Evolutionary conservation across 164 flowering plant genomes (phyloP).

Genomic region (Euptelea pleiosperma): DNA sequence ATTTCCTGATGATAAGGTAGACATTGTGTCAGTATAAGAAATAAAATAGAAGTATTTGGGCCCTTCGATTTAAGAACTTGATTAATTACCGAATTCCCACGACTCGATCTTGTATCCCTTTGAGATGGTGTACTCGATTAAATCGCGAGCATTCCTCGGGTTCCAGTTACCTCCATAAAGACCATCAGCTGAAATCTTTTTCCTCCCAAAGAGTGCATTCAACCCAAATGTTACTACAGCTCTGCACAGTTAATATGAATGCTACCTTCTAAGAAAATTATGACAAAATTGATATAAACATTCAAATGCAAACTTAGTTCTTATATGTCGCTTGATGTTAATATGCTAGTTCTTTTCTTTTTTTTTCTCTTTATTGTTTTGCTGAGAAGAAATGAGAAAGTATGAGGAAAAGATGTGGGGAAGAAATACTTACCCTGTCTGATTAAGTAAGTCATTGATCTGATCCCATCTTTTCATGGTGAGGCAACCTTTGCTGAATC

Average conservation of each 20-base stretch:
- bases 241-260: conserved; percentile 29
- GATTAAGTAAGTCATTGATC: conserved; percentile 32
- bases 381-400: not conserved
- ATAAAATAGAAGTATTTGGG: not conserved
- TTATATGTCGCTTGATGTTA: too few relatives aligned
- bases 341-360: too few relatives aligned
- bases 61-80: not conserved
- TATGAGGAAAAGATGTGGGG: not conserved
- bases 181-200: conserved; percentile 11
- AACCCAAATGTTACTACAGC: conserved; percentile 55
- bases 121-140: conserved; percentile 43
- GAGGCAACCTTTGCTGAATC: conserved; percentile 55
- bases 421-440: conserved; percentile 36
- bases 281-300: too few relatives aligned
- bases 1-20: conserved; percentile 40
- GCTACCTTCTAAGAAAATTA: too few relatives aligned
- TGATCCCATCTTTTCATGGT: conserved; percentile 64
- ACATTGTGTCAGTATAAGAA: not conserved
- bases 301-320: too few relatives aligned
- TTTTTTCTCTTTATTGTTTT: not conserved
- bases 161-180: conserved; percentile 52
- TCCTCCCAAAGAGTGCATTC: conserved; percentile 59
- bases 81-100: conserved; percentile 54
- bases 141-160: conserved; percentile 38
- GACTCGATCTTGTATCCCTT: conserved; percentile 64